Percentiles rank a stretch among this genome's conserved stretches.
phyloP scores from a whole-genome alignment of 2,329 filamentous ascomycete species.

The Raffaelea deltoideospora region DNA sequence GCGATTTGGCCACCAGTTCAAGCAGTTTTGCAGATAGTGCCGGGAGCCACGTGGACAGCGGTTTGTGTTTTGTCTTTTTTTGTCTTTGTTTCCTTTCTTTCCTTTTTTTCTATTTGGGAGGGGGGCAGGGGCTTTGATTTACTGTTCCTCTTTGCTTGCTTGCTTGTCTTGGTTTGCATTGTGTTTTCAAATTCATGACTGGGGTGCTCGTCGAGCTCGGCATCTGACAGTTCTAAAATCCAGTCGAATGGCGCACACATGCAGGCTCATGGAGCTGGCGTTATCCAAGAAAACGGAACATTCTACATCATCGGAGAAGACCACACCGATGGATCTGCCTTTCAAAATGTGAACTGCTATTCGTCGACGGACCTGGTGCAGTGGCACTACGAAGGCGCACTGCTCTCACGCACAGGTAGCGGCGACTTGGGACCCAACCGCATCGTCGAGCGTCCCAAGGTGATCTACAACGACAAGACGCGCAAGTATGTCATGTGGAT shows the following conservation, averaged over 20 bases:
- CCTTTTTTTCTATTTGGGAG: too few species aligned
- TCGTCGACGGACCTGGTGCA: conserved; percentile 48
- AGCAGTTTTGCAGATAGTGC: neutral
- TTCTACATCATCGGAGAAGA: conserved; percentile 60
- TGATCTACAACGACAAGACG: conserved; percentile 50
- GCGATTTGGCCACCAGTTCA: neutral
- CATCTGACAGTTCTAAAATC: too few species aligned
- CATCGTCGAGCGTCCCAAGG: conserved; percentile 53
- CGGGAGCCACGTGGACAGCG: neutral
- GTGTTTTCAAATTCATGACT: too few species aligned
- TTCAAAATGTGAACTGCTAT: conserved; percentile 56
- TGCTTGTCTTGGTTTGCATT: too few species aligned
- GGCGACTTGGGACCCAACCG: conserved; percentile 21
- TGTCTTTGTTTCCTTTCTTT: too few species aligned
- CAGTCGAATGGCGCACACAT: conserved; percentile 24
- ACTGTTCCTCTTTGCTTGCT: too few species aligned
- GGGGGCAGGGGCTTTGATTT: too few species aligned
- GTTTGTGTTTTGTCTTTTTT: too few species aligned
- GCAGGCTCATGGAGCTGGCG: conserved; percentile 51
- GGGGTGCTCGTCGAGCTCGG: too few species aligned
- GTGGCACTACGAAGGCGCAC: conserved; percentile 10
- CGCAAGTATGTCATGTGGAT: conserved; percentile 35
- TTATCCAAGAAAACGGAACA: conserved; percentile 39
- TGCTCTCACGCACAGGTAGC: conserved; percentile 8
- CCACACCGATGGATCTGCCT: conserved; percentile 45